Percentiles rank a stretch among this genome's conserved stretches.
Conservation (phyloP, 176 grass and related monocot genomes). For the Lolium rigidum region DNA sequence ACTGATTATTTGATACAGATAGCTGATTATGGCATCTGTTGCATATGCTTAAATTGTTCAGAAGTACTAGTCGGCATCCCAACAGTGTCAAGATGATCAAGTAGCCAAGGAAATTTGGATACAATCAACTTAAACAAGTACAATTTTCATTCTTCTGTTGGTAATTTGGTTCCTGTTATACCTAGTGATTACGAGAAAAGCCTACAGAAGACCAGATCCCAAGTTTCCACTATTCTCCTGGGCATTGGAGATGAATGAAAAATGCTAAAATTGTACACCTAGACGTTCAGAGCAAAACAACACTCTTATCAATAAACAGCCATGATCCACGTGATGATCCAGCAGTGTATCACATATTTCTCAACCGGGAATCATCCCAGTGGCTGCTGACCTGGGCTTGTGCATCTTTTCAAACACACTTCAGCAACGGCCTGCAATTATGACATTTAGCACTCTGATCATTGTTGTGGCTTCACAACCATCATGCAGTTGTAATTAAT, state of each 20-base stretch:
- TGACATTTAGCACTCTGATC: not conserved
- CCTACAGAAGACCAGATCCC: not conserved
- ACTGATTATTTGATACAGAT: not conserved
- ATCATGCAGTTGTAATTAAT: constrained; percentile 17
- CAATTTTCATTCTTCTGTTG: not conserved
- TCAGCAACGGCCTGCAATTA: not conserved
- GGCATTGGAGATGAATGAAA: not conserved
- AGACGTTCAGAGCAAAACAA: not conserved
- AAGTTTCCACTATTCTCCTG: not conserved
- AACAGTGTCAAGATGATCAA: not conserved
- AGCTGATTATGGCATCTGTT: not conserved
- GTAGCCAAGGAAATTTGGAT: not conserved
- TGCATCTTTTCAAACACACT: not conserved
- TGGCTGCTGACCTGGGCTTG: not conserved
- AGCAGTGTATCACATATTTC: not conserved
- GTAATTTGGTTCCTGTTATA: not conserved
- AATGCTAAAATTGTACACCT: not conserved
- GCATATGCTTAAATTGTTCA: not conserved
- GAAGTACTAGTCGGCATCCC: not conserved
- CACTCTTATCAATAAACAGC: not conserved
- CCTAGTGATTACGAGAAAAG: constrained; percentile 10
- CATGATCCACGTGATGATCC: not conserved
- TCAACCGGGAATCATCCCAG: not conserved
- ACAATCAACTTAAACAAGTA: not conserved
- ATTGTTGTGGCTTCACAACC: not conserved